These are phyloP conservation scores for Heliosperma pusillum DNA, from an alignment of 148 eudicot genomes.

Conservation along the genomic window DNA sequence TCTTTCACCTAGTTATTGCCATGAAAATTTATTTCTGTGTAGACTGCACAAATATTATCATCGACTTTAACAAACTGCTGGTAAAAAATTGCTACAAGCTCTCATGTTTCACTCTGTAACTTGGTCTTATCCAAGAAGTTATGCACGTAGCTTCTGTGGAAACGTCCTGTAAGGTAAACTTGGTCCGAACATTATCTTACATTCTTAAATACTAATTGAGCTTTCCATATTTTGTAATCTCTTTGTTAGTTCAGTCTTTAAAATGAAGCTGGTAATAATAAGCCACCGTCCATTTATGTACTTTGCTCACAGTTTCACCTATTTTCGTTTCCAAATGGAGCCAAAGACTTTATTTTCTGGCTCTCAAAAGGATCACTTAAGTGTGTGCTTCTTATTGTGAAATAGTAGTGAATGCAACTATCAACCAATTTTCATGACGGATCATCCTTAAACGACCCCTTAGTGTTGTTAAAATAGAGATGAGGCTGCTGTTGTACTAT, in stretches of 20 bases:
- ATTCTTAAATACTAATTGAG: not conserved
- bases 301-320: not conserved
- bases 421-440: not conserved
- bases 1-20: not conserved
- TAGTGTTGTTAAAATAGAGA: not conserved
- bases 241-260: not conserved
- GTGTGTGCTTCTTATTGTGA: not conserved
- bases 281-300: not conserved
- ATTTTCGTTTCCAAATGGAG: not conserved
- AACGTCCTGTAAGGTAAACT: slow-evolving; percentile 49
- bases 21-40: not conserved
- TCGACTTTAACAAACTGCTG: not conserved
- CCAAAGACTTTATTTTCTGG: not conserved
- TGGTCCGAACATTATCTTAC: not conserved
- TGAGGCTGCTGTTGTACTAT: not conserved
- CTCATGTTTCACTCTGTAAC: slow-evolving; percentile 14
- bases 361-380: not conserved
- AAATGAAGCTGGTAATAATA: not conserved
- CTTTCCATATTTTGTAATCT: not conserved
- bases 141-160: slow-evolving; percentile 52
- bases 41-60: not conserved
- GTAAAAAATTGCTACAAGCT: not conserved
- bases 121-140: slow-evolving; percentile 50
- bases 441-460: not conserved
- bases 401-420: not conserved